Evolutionary conservation across 768 basidiomycete species (phyloP).

Genomic region (Naganishia vaughanmartiniae): DNA sequence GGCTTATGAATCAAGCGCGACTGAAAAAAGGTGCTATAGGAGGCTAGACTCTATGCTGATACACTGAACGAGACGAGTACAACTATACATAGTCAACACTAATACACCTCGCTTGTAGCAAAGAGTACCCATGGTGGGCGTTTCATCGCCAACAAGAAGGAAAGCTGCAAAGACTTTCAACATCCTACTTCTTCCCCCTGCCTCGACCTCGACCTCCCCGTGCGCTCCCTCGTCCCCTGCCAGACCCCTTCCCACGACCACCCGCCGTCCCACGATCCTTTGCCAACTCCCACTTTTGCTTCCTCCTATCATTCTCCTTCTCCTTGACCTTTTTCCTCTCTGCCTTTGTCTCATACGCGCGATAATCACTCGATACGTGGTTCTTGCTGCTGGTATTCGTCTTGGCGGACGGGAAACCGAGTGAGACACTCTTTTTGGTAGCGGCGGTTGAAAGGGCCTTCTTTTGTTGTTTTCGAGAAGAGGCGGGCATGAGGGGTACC

Average conservation of each 20-base stretch:
- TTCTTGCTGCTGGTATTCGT: constrained; percentile 30
- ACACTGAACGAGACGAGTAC: not conserved
- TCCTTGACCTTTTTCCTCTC: constrained; percentile 63
- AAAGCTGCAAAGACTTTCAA: not conserved
- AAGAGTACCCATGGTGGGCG: not conserved
- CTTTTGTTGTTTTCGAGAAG: constrained; percentile 41
- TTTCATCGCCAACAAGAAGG: not conserved
- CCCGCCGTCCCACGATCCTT: constrained; percentile 56
- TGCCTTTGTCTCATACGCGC: constrained; percentile 65
- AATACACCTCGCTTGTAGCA: constrained; percentile 3
- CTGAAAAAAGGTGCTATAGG: not conserved
- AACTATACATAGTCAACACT: not conserved
- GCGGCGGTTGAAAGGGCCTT: constrained; percentile 34
- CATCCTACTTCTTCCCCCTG: constrained; percentile 18
- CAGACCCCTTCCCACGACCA: constrained; percentile 19
- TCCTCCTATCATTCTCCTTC: constrained; percentile 65
- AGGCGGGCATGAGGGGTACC: constrained; percentile 44
- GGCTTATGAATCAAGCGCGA: no score
- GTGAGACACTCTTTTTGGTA: constrained; percentile 25
- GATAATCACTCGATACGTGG: constrained; percentile 51
- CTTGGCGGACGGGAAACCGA: constrained; percentile 15
- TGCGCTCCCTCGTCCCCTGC: constrained; percentile 5
- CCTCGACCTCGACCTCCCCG: not conserved
- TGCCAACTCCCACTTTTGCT: constrained; percentile 70
- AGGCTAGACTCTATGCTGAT: not conserved